A percentile compares a stretch with the other conserved stretches of the same genome.
Conservation (phyloP, 2,329 filamentous ascomycete genomes). For the Fusarium vanettenii region DNA sequence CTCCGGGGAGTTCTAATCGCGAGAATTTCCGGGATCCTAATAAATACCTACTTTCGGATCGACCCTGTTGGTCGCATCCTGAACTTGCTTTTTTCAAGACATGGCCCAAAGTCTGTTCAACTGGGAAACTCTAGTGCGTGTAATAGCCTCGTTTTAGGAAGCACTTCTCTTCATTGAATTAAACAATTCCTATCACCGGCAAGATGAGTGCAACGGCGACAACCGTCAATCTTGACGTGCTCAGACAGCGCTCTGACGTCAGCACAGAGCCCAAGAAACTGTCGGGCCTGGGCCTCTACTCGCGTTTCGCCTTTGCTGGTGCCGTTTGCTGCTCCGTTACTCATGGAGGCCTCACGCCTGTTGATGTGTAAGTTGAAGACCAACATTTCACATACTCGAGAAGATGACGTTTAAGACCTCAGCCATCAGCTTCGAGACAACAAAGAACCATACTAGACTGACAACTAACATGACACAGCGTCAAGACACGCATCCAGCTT, state of each 20-base stretch:
- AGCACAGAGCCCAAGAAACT: not conserved
- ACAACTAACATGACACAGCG: constrained; percentile 62
- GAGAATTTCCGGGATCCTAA: not conserved
- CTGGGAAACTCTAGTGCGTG: not conserved
- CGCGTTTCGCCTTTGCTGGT: not conserved
- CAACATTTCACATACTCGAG: not conserved
- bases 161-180: not conserved
- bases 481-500: constrained; percentile 95
- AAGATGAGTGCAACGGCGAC: not conserved
- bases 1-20: not conserved
- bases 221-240: not conserved
- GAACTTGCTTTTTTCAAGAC: not conserved
- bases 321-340: not conserved
- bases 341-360: not conserved
- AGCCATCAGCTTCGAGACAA: not conserved
- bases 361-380: not conserved
- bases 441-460: constrained; percentile 5
- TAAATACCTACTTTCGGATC: not conserved
- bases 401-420: not conserved
- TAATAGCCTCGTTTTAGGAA: not conserved
- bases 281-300: not conserved
- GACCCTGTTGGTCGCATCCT: not conserved
- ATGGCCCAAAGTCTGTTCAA: not conserved
- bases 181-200: not conserved
- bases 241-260: not conserved